phyloP scores from a whole-genome alignment of 2,329 filamentous ascomycete species.

The Ceratocystis colombiana region DNA sequence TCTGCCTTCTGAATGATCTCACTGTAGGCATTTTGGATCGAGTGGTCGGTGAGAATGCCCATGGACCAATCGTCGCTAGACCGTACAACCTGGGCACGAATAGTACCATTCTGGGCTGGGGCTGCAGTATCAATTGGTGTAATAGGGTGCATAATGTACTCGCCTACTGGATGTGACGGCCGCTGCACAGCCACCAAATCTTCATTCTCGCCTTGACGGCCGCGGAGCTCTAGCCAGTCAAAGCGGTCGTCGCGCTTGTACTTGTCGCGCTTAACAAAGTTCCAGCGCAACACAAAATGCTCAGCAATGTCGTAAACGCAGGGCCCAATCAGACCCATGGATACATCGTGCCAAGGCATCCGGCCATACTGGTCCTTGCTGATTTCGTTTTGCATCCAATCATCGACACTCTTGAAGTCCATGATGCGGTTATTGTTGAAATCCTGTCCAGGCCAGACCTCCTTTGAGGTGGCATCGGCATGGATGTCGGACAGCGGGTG shows the following conservation, averaged over 20 bases:
- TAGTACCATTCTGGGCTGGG: conserved; percentile 55
- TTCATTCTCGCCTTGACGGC: conserved; percentile 66
- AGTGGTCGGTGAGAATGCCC: conserved; percentile 73
- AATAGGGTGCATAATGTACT: conserved; percentile 73
- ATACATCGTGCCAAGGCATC: conserved; percentile 97
- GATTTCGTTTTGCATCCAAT: conserved; percentile 90
- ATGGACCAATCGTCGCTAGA: conserved; percentile 91
- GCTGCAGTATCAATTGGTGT: conserved; percentile 58
- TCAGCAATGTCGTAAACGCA: conserved; percentile 90
- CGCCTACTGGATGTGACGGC: conserved; percentile 78
- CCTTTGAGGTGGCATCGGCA: conserved; percentile 67
- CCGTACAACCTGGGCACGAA: conserved; percentile 76
- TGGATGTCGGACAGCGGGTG: conserved; percentile 82
- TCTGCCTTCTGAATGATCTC: conserved; percentile 79
- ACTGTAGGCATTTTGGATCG: conserved; percentile 76
- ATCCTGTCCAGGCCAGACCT: conserved; percentile 91
- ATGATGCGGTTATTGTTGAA: conserved; percentile 96
- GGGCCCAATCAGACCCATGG: conserved; percentile 82
- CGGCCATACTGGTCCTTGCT: conserved; percentile 84
- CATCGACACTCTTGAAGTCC: conserved; percentile 83
- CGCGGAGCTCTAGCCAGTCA: conserved; percentile 75
- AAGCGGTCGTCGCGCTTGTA: conserved; percentile 81
- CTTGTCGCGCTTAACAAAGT: conserved; percentile 94
- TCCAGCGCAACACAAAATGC: conserved; percentile 91
- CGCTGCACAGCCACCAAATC: conserved; percentile 81